Conservation (phyloP, 495 filamentous ascomycete genomes). For the Penicillium cosmopolitanum region DNA sequence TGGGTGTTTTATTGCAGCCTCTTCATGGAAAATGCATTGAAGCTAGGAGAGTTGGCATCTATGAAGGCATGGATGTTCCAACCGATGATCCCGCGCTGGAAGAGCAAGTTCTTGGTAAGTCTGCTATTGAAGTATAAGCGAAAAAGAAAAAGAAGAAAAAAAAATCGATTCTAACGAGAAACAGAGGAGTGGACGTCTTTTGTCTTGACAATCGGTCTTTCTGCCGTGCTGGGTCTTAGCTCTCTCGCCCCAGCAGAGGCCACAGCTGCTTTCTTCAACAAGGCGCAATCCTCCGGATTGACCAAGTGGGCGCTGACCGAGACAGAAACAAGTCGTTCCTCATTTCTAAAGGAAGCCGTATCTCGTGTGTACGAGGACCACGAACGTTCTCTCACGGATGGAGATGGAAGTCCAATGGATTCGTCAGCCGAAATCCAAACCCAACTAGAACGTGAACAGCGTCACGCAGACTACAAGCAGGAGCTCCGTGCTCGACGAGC, state of each 20-base stretch:
- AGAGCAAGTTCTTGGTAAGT: slow-evolving; percentile 58
- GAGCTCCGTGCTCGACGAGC: slow-evolving; percentile 43
- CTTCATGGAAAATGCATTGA: slow-evolving; percentile 59
- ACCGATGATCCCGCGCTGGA: slow-evolving; percentile 55
- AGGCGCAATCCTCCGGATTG: slow-evolving; percentile 57
- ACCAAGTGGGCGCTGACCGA: slow-evolving; percentile 59
- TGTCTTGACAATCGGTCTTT: slow-evolving; percentile 62
- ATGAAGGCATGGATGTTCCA: slow-evolving; percentile 49
- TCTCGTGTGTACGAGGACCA: slow-evolving; percentile 60
- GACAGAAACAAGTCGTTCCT: slow-evolving; percentile 50
- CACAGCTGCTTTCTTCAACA: slow-evolving; percentile 50
- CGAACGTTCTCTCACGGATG: slow-evolving; percentile 29
- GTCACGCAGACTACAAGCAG: slow-evolving; percentile 13
- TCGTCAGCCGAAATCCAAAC: slow-evolving; percentile 25
- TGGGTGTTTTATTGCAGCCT: slow-evolving; percentile 59
- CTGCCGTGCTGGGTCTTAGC: slow-evolving; percentile 58
- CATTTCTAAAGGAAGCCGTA: slow-evolving; percentile 67
- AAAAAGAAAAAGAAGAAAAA: neutral
- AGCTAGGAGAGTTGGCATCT: slow-evolving; percentile 61
- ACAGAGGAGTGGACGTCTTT: slow-evolving; percentile 67
- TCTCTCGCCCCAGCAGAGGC: slow-evolving; percentile 47
- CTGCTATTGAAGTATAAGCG: neutral
- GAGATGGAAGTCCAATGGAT: slow-evolving; percentile 15
- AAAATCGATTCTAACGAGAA: slow-evolving; percentile 31
- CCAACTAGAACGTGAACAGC: slow-evolving; percentile 34